Conservation (phyloP, 1,284 basidiomycete genomes). For the Boletus semigastroideus region DNA sequence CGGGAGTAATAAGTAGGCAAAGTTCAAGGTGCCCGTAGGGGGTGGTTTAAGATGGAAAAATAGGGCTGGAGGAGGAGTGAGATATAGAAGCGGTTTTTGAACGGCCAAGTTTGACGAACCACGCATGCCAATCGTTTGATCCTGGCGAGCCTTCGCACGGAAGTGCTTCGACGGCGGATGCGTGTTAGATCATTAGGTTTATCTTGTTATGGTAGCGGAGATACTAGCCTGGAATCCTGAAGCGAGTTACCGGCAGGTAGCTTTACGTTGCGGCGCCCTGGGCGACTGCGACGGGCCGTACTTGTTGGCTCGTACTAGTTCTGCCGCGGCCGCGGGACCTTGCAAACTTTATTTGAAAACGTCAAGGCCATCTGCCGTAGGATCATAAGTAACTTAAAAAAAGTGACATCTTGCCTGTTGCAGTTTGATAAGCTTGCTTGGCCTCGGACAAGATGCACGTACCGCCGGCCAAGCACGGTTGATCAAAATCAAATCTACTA, state of each 20-base stretch:
- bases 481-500: too few relatives aligned
- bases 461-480: too few relatives aligned
- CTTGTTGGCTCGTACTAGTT: neutral
- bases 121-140: constrained; percentile 14
- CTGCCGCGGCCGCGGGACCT: neutral
- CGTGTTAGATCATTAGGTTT: neutral
- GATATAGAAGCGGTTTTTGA: constrained; percentile 19
- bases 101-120: constrained; percentile 11
- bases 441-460: too few relatives aligned
- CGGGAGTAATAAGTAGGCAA: neutral
- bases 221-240: constrained; percentile 2
- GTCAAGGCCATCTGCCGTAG: neutral
- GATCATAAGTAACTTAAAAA: too few relatives aligned
- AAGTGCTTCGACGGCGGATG: constrained; percentile 10
- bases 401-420: neutral
- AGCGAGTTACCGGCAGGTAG: neutral
- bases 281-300: neutral
- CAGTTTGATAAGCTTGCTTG: neutral
- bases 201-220: constrained; percentile 10
- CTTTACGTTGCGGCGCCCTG: constrained; percentile 8
- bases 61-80: neutral
- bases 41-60: neutral
- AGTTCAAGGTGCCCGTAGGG: neutral
- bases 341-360: neutral
- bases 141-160: constrained; percentile 24